phyloP scores from a whole-genome alignment of 225 moss, liverwort and hornwort genomes.

The Lunularia cruciata region DNA sequence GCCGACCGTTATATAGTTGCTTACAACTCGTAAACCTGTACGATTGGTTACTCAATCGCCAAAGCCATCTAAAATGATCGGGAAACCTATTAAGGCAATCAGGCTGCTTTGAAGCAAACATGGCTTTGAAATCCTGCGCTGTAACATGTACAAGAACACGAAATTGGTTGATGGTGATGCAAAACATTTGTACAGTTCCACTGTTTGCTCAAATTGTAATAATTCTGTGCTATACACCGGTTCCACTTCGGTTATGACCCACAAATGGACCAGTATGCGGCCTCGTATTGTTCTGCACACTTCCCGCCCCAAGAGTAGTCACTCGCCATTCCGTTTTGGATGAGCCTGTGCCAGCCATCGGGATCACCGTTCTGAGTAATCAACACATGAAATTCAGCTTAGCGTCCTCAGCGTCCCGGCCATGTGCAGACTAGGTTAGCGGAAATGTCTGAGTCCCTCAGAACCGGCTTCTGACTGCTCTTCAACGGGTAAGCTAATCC shows the following conservation, averaged over 20 bases:
- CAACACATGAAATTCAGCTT: not conserved
- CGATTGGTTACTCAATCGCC: too few relatives aligned
- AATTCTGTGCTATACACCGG: conserved; percentile 7
- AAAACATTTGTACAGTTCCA: conserved; percentile 15
- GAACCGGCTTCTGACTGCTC: not conserved
- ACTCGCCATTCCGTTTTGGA: conserved; percentile 53
- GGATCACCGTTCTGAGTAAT: conserved; percentile 48
- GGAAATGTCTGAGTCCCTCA: too few relatives aligned
- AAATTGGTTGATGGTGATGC: not conserved
- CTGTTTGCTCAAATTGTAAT: not conserved
- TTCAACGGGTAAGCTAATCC: not conserved
- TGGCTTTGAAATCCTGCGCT: not conserved
- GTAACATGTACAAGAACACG: conserved; percentile 1
- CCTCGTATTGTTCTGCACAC: conserved; percentile 61
- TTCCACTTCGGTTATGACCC: conserved; percentile 5
- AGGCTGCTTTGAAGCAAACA: too few relatives aligned
- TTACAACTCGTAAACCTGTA: too few relatives aligned
- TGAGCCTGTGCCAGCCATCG: conserved; percentile 49
- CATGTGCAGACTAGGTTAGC: too few relatives aligned
- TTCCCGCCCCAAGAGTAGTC: conserved; percentile 56
- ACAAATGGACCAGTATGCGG: conserved; percentile 54
- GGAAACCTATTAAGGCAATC: too few relatives aligned
- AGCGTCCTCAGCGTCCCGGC: too few relatives aligned
- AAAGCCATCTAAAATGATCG: too few relatives aligned
- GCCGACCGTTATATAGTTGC: too few relatives aligned